Evolutionary conservation across 176 grass and related monocot genomes (phyloP).

Genomic region (Chrysopogon serrulatus): DNA sequence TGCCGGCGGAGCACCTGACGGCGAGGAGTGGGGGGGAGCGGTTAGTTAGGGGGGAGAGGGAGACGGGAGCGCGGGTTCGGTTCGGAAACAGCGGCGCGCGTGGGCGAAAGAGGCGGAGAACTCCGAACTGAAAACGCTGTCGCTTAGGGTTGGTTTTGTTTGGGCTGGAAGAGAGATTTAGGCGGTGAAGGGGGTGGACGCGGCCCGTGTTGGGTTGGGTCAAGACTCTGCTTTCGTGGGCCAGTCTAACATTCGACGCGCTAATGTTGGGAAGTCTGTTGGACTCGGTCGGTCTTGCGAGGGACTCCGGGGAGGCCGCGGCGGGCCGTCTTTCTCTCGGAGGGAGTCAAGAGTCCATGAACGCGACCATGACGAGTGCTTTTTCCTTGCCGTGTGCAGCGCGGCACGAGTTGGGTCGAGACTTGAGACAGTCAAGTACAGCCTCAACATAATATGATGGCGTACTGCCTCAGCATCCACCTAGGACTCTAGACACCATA

Average conservation of each 20-base stretch:
- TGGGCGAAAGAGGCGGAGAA: neutral
- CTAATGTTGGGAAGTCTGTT: neutral
- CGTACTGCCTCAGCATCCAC: too few relatives aligned
- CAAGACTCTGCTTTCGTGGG: neutral
- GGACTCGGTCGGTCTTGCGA: neutral
- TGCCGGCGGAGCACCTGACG: neutral
- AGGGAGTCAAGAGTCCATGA: neutral
- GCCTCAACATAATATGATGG: too few relatives aligned
- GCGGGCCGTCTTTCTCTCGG: neutral
- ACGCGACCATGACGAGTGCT: neutral
- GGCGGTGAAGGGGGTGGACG: too few relatives aligned
- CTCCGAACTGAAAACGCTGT: neutral
- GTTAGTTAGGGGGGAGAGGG: neutral
- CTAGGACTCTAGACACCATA: too few relatives aligned
- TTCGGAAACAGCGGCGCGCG: neutral
- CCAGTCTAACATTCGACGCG: neutral
- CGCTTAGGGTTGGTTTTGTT: conserved; percentile 18
- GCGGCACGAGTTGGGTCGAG: neutral
- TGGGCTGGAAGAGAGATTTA: neutral
- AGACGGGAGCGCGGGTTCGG: neutral
- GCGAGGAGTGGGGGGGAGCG: neutral
- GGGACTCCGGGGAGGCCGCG: neutral
- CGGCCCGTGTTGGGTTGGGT: neutral
- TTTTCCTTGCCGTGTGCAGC: neutral
- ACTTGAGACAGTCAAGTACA: too few relatives aligned